phyloP scores from a whole-genome alignment of 2,329 filamentous ascomycete genomes.

The Pseudogymnoascus sp. region DNA sequence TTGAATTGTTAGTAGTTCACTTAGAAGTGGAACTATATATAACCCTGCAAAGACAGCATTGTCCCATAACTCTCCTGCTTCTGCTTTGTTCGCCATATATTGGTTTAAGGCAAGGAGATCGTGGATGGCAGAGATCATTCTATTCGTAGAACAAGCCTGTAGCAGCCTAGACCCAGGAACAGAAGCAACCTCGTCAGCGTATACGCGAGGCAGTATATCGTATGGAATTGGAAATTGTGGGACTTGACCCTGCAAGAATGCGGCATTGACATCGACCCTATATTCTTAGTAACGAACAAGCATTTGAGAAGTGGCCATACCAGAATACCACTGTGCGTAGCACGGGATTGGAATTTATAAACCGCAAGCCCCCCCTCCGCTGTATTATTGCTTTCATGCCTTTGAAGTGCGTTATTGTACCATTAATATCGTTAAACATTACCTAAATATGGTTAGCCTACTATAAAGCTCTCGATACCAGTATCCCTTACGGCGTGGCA shows the following conservation, averaged over 20 bases:
- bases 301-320: background rate
- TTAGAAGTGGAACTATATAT: conserved; percentile 11
- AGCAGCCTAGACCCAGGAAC: background rate
- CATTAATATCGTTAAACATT: conserved; percentile 14
- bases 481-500: conserved; percentile 12
- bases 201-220: conserved; percentile 9
- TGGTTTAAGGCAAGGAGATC: conserved; percentile 9
- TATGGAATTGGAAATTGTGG: conserved; percentile 12
- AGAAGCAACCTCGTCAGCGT: background rate
- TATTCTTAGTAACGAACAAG: background rate
- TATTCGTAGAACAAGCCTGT: background rate
- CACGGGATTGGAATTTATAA: conserved; percentile 6
- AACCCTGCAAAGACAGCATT: conserved; percentile 13
- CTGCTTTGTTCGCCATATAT: background rate
- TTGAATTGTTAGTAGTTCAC: conserved; percentile 7
- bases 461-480: background rate
- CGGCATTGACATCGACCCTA: conserved; percentile 14
- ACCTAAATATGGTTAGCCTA: conserved; percentile 3
- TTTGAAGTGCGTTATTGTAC: conserved; percentile 8
- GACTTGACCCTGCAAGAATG: conserved; percentile 9
- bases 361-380: conserved; percentile 8
- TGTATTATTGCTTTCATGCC: conserved; percentile 12
- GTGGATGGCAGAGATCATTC: background rate
- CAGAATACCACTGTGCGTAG: conserved; percentile 14
- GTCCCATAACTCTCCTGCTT: conserved; percentile 5